These are phyloP conservation scores for Pleurotus ostreatus DNA, from an alignment of 768 basidiomycete genomes.

Conservation along the genomic window DNA sequence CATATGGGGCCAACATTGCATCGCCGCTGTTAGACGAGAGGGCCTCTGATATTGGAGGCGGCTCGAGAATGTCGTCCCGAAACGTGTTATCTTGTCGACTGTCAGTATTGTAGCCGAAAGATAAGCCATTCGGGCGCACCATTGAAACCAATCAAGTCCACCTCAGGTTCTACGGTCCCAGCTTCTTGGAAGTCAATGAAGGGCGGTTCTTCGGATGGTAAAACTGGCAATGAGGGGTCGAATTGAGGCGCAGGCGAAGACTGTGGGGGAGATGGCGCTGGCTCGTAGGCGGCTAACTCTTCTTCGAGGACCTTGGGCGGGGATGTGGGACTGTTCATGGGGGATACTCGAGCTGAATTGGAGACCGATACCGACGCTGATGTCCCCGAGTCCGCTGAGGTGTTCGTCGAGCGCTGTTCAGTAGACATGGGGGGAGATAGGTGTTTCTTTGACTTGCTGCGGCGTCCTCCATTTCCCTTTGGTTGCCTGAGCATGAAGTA, in stretches of 20 bases:
- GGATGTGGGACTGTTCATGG: background rate
- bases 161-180: too few species aligned
- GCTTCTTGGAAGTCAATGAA: background rate
- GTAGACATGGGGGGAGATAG: background rate
- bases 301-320: too few species aligned
- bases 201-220: background rate
- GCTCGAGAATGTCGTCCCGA: too few species aligned
- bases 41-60: too few species aligned
- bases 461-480: background rate
- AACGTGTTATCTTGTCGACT: too few species aligned
- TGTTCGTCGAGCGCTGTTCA: background rate
- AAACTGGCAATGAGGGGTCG: background rate
- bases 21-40: background rate
- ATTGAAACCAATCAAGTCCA: too few species aligned
- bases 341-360: background rate
- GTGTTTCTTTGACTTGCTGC: conserved; percentile 3
- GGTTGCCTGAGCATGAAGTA: conserved; percentile 6
- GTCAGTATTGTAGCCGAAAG: too few species aligned
- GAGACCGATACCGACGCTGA: background rate
- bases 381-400: background rate
- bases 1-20: background rate
- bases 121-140: too few species aligned
- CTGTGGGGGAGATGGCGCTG: background rate
- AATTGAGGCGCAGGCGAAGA: background rate
- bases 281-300: background rate